Evolutionary conservation across 2,329 filamentous ascomycete species (phyloP).

Genomic region (Fusarium lateritium): DNA sequence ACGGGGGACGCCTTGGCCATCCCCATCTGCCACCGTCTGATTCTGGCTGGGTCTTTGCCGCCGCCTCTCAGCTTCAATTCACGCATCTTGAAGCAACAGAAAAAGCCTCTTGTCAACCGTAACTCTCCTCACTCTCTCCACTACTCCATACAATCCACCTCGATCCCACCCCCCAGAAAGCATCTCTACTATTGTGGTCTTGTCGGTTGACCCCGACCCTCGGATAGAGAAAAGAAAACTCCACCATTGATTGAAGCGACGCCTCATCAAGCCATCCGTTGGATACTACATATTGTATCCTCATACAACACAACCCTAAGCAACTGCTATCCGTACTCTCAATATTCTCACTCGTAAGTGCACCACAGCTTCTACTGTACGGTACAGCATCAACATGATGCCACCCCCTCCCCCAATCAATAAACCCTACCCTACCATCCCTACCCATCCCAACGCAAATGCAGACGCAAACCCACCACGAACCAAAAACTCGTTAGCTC

Average conservation of each 20-base stretch:
- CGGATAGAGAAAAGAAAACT: slow-evolving; percentile 3
- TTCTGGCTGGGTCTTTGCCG: slow-evolving; percentile 33
- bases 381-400: slow-evolving; percentile 31
- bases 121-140: slow-evolving; percentile 14
- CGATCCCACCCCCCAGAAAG: slow-evolving; percentile 29
- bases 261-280: slow-evolving; percentile 16
- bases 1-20: slow-evolving; percentile 5
- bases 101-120: slow-evolving; percentile 31
- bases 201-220: slow-evolving; percentile 8
- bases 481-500: slow-evolving; percentile 30
- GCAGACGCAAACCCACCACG: slow-evolving; percentile 1
- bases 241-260: slow-evolving; percentile 5
- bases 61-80: slow-evolving; percentile 33
- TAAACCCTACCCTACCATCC: slow-evolving; percentile 25
- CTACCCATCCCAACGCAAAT: slow-evolving; percentile 3
- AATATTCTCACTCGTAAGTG: slow-evolving; percentile 23
- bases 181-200: slow-evolving; percentile 16
- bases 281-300: slow-evolving; percentile 2
- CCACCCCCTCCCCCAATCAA: slow-evolving; percentile 22
- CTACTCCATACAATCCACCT: slow-evolving; percentile 20
- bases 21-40: slow-evolving; percentile 26
- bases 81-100: slow-evolving; percentile 24
- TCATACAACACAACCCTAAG: slow-evolving; percentile 1
- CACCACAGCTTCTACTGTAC: slow-evolving; percentile 5
- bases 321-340: not conserved